Evolutionary conservation across 2,329 filamentous ascomycete genomes (phyloP), one percentile per base, ranked within the genome.

Genomic region (Penicillium sp.): DNA sequence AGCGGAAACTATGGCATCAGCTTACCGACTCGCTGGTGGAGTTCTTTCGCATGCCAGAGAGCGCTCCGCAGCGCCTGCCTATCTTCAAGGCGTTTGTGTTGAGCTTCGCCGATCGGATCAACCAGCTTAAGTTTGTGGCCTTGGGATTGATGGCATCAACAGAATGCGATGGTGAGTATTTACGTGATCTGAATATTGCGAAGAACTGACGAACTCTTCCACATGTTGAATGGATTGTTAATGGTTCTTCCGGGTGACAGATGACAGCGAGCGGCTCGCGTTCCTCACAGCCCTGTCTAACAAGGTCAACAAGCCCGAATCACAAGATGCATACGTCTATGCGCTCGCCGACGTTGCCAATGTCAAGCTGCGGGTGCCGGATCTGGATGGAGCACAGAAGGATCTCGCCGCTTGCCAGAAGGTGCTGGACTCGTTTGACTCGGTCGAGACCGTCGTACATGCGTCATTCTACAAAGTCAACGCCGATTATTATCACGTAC

Each of bases 1-100:
- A 99, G 83, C 89, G 94, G 72, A 97, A 97, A 82, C 86, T 99
- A 80, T 99, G 95, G 95, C 95, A 99, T 82, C 93, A 99, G 81
- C 89, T 99, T 68, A 99, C 95, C 38, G 90, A 96, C 73, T 84
- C 89, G 55, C 86, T 99, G 58, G 83, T 96, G 69, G 85, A 90
- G 67, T 97, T 94, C 85, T 99, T 97, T 82, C 88, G 88, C 72
- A 81, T 91, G 69, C 85, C 90, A 47, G 86, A 88, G 73, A 98
- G 93, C 78, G 89, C 88, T 58, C 83, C 87, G 59, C 92, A 96
- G 81, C 89, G 94, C 73, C 86, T 99, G 81, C 83, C 88, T 61
- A 90, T 99, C 78, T 99, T 95, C 84, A 92, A 95, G 80, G 88
- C 88, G 70, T 99, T 99, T 82, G 90, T 99, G 78, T 86, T 94